phyloP scores from a whole-genome alignment of 768 basidiomycete species.

The Calocybe cyanea region DNA sequence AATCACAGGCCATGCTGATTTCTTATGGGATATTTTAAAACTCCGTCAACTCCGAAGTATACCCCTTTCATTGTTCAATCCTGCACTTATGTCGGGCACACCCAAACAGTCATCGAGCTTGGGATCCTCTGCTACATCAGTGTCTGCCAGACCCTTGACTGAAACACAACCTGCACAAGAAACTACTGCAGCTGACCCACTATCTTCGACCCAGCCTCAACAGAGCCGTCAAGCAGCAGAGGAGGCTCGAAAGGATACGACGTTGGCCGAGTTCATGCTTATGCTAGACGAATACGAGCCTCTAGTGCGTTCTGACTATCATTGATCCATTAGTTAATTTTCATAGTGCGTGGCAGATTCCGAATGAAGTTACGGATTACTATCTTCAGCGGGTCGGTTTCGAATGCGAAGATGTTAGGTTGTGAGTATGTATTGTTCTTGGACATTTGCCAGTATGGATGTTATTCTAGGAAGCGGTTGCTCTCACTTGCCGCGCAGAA shows the following conservation, averaged over 20 bases:
- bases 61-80: conserved; percentile 12
- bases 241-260: conserved; percentile 84
- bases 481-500: conserved; percentile 96
- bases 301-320: conserved; percentile 58
- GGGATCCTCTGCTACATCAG: conserved; percentile 26
- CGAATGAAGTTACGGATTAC: conserved; percentile 96
- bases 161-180: conserved; percentile 25
- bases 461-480: conserved; percentile 76
- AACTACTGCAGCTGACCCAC: conserved; percentile 20
- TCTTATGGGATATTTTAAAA: conserved; percentile 24
- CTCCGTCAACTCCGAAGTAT: conserved; percentile 30
- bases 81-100: conserved; percentile 25
- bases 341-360: conserved; percentile 59
- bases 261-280: conserved; percentile 87
- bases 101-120: conserved; percentile 26
- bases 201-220: conserved; percentile 27
- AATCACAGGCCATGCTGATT: not conserved
- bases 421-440: conserved; percentile 48
- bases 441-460: not conserved
- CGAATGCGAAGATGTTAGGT: conserved; percentile 88
- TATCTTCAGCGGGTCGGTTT: conserved; percentile 96
- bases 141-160: conserved; percentile 20
- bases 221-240: conserved; percentile 71
- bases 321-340: not conserved
- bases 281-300: conserved; percentile 98